phyloP scores from a whole-genome alignment of 495 filamentous ascomycete species.

The Pyronema domesticum region DNA sequence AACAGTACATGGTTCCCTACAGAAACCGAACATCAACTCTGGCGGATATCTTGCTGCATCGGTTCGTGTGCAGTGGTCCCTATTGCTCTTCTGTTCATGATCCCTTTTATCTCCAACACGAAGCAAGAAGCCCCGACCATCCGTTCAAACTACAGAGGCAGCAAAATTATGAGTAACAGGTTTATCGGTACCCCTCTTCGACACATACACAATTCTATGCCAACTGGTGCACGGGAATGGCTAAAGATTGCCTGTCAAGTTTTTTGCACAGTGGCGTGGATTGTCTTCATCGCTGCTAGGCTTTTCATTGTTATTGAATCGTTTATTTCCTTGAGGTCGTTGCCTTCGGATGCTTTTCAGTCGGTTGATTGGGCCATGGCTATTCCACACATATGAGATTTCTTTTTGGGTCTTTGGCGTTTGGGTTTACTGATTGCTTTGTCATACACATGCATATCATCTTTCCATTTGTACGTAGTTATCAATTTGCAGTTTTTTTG shows the following conservation, averaged over 20 bases:
- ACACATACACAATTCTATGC: too few relatives aligned
- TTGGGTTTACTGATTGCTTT: too few relatives aligned
- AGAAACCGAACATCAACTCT: neutral
- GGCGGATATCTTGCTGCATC: neutral
- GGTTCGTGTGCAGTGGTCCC: neutral
- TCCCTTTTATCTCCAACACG: neutral
- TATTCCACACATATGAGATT: slow-evolving; percentile 1
- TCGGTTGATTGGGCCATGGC: neutral
- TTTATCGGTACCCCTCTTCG: too few relatives aligned
- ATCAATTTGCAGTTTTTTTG: too few relatives aligned
- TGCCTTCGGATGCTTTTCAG: neutral
- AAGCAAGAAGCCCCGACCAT: too few relatives aligned
- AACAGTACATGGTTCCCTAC: neutral
- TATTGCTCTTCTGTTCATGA: neutral
- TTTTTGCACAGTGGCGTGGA: neutral
- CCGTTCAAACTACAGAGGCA: too few relatives aligned
- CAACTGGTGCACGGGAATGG: too few relatives aligned
- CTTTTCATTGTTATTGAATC: neutral
- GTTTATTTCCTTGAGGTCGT: neutral
- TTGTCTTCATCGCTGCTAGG: neutral
- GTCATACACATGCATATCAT: too few relatives aligned
- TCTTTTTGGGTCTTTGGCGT: too few relatives aligned
- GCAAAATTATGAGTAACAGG: too few relatives aligned
- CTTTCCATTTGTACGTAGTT: too few relatives aligned
- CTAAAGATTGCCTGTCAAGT: too few relatives aligned